These are phyloP conservation scores for Verticillium klebahnii DNA, from an alignment of 2,329 filamentous ascomycete genomes.

Conservation along the genomic window DNA sequence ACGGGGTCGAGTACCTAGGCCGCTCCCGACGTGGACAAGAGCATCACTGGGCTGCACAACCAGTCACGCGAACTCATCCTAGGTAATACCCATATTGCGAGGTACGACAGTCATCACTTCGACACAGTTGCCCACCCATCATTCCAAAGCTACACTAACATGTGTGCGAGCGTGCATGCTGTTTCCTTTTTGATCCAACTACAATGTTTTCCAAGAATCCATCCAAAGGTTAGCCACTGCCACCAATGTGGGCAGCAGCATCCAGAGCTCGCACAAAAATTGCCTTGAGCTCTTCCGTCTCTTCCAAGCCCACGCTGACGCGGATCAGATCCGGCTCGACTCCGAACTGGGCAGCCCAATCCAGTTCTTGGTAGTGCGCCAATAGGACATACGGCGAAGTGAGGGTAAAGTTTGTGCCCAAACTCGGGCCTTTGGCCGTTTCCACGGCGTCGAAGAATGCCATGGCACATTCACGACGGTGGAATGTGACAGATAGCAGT, in stretches of 20 bases:
- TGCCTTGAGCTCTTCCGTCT: conserved; percentile 58
- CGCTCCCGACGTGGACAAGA: too few species aligned
- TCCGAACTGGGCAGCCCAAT: conserved; percentile 82
- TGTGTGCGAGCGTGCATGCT: background rate
- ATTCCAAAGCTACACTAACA: too few species aligned
- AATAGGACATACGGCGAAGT: conserved; percentile 87
- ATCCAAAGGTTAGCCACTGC: too few species aligned
- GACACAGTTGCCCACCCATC: too few species aligned
- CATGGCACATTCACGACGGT: conserved; percentile 63
- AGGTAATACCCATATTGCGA: too few species aligned
- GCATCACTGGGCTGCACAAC: too few species aligned
- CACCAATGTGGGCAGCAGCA: conserved; percentile 36
- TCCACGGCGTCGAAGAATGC: conserved; percentile 82
- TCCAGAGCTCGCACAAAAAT: conserved; percentile 67
- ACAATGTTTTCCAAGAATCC: background rate
- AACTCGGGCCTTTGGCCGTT: conserved; percentile 87
- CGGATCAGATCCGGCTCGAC: conserved; percentile 77
- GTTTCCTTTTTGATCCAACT: background rate
- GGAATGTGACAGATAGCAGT: conserved; percentile 78
- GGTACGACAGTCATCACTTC: too few species aligned
- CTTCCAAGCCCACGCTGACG: conserved; percentile 87
- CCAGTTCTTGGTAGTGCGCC: conserved; percentile 85
- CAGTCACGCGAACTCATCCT: too few species aligned
- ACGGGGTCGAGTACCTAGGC: too few species aligned
- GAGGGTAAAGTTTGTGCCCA: conserved; percentile 95